A percentile compares a stretch with the other conserved stretches of the same genome.
Conservation (phyloP, 306 rosid species). For the Prunus salicina region DNA sequence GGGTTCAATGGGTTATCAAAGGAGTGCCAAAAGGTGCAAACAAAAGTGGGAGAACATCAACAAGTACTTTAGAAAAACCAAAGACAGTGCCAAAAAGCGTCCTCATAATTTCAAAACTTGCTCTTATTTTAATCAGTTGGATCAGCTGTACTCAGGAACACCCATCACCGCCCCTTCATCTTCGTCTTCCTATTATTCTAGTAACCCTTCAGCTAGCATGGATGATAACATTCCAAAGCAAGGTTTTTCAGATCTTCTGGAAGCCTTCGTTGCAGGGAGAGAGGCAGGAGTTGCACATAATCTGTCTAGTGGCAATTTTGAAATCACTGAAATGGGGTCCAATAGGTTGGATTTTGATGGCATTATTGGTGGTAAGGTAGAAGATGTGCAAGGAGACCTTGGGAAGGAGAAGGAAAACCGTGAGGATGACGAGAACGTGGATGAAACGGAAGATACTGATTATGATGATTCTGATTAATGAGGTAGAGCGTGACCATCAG, state of each 20-base stretch:
- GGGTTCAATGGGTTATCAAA: conserved; percentile 24
- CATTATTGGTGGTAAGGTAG: not conserved
- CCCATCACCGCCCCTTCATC: not conserved
- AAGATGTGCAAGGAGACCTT: not conserved
- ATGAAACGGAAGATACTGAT: conserved; percentile 1
- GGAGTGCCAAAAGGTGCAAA: conserved; percentile 30
- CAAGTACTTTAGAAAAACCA: conserved; percentile 24
- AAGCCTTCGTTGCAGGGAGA: conserved; percentile 4
- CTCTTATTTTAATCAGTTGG: conserved; percentile 23
- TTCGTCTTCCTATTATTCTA: not conserved
- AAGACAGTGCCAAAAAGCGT: not conserved
- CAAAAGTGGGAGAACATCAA: conserved; percentile 33
- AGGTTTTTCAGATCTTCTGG: conserved; percentile 18
- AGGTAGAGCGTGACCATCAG: not conserved
- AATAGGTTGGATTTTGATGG: conserved; percentile 7
- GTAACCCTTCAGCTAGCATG: conserved; percentile 9
- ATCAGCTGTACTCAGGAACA: conserved; percentile 13
- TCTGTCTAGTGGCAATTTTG: conserved; percentile 10
- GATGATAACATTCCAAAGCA: conserved; percentile 8
- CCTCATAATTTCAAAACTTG: conserved; percentile 12
- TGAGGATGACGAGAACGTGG: not conserved
- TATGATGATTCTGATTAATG: conserved; percentile 7
- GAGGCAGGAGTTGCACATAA: not conserved
- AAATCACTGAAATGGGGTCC: conserved; percentile 11
- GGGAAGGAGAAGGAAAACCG: conserved; percentile 3